Base-by-base conservation (phyloP, 208 protist species). In the Leishmania braziliensis region DNA sequence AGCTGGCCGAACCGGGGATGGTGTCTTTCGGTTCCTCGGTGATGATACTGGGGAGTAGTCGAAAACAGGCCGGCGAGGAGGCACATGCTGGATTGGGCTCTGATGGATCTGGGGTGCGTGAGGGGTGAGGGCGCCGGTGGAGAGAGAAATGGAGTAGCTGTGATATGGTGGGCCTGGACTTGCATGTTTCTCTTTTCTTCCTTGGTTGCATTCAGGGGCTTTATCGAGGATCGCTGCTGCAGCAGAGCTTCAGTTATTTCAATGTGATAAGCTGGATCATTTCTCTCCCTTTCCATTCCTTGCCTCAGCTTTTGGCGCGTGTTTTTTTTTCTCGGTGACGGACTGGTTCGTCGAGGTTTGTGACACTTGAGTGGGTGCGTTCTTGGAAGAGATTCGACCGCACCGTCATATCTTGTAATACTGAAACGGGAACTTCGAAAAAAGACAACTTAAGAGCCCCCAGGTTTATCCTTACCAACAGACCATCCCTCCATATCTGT, bases 161-260 rank as follows among this genome's bases (percentile, higher is more conserved):
- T 10, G 69, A 51, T 33, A 29, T 18, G 23, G 12, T 18, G 23
- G 69, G 46, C 23, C 36, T 73, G 39, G 46, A 62, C 53, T 62
- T n/a, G 72, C 72, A 48, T 58, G 46, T 76, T 75, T n/a, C 18
- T 73, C 26, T 73, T 71, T 71, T n/a, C n/a, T 56, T 33, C 62
- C 72, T 39, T 62, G 72, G 46, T 29, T 62, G n/a, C 29, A 9
- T 39, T 33, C 23, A 73, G 33, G 69, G 26, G 26, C 69, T 73
- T 73, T 54, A 73, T 73, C 69, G 69, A 29, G 69, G 53, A 29
- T 73, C 69, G 33, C 23, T 53, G 46, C 69, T 12, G 69, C 20
- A 12, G 26, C 46, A 18, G 46, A 33, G 46, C 46, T 51, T 51
- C 39, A 9, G 48, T 14, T 29, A 54, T 33, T 16, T 29, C 10